These are phyloP conservation scores for Evernia prunastri DNA, from an alignment of 495 filamentous ascomycete species.

Conservation along the genomic window DNA sequence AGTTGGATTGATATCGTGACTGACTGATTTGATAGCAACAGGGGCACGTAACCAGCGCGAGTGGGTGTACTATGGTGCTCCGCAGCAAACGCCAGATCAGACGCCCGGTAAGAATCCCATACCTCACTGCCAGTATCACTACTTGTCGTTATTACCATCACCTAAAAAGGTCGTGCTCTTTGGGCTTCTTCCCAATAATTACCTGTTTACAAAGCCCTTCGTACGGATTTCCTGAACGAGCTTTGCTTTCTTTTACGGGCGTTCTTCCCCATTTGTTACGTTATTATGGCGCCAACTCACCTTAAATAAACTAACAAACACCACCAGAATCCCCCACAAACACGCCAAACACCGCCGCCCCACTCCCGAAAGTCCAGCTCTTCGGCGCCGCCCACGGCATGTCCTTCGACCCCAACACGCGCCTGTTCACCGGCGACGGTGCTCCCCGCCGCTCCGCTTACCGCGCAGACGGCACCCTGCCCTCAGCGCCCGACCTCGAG, in stretches of 20 bases:
- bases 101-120: neutral
- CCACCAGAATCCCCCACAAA: neutral
- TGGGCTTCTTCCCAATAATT: too few relatives aligned
- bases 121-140: too few relatives aligned
- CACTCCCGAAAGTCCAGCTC: neutral
- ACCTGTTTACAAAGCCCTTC: too few relatives aligned
- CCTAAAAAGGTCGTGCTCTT: too few relatives aligned
- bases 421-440: conserved; percentile 18
- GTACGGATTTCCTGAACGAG: too few relatives aligned
- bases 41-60: neutral
- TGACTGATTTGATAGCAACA: neutral
- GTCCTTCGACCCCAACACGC: conserved; percentile 12
- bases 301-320: neutral
- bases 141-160: too few relatives aligned
- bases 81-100: neutral
- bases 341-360: neutral
- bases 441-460: conserved; percentile 7
- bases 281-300: neutral
- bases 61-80: neutral
- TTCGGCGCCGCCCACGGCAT: conserved; percentile 12
- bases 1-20: neutral
- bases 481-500: neutral
- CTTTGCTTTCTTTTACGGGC: too few relatives aligned
- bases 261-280: neutral
- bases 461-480: conserved; percentile 13